Percentiles rank a stretch among this genome's conserved stretches.
phyloP scores from a whole-genome alignment of 192 early-diverging fungal genomes.

The Chytriomyces sp. region DNA sequence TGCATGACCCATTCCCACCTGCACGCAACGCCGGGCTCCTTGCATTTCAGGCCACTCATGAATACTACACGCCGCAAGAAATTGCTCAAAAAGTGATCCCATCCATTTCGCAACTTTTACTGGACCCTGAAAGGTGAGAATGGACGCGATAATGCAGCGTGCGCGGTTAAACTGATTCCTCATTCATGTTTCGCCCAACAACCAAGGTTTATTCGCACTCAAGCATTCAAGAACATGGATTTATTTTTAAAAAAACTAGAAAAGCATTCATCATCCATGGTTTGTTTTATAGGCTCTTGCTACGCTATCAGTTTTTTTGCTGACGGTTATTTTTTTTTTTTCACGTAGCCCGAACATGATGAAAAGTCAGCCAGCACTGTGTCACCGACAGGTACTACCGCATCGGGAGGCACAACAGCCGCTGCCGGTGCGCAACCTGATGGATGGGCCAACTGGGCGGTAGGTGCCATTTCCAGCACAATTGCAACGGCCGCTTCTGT shows the following conservation, averaged over 20 bases:
- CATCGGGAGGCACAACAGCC: conserved; percentile 37
- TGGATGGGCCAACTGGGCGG: conserved; percentile 89
- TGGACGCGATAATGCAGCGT: conserved; percentile 9
- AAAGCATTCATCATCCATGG: conserved; percentile 71
- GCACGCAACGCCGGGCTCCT: conserved; percentile 84
- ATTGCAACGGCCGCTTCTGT: conserved; percentile 20
- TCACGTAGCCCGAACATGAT: conserved; percentile 13
- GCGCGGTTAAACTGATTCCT: background rate
- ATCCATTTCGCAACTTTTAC: conserved; percentile 63
- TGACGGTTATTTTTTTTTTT: background rate
- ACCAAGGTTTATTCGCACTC: conserved; percentile 71
- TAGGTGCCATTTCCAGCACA: conserved; percentile 58
- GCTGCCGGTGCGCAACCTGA: conserved; percentile 46
- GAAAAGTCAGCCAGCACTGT: conserved; percentile 10
- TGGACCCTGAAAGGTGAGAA: conserved; percentile 78
- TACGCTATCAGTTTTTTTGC: conserved; percentile 2
- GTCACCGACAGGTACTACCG: conserved; percentile 11
- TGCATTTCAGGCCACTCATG: conserved; percentile 69
- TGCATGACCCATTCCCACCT: conserved; percentile 88
- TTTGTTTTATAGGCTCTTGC: conserved; percentile 36
- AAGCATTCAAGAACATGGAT: conserved; percentile 80
- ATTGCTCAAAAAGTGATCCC: conserved; percentile 78
- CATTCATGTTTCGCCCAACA: conserved; percentile 7
- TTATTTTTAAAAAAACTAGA: conserved; percentile 72
- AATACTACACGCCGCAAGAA: conserved; percentile 73